These are phyloP conservation scores for Xylaria grammica DNA, from an alignment of 495 filamentous ascomycete species.

Conservation along the genomic window DNA sequence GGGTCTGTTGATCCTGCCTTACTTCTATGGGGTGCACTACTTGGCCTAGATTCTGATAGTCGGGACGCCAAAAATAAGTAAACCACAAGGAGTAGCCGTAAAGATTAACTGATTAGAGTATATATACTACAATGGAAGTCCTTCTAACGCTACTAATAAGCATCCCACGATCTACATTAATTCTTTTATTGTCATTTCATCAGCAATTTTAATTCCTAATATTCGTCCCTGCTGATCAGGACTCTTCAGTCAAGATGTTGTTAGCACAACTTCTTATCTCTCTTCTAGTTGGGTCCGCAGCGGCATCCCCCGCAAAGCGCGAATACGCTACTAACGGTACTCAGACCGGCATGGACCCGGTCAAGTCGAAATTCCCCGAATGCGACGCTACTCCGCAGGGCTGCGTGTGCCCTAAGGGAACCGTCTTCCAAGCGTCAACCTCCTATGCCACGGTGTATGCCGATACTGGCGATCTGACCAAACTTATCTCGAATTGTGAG, in stretches of 20 bases:
- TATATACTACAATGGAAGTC: not conserved
- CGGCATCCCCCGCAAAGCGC: not conserved
- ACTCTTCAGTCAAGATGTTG: not conserved
- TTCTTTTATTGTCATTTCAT: not conserved
- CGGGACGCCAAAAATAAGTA: not conserved
- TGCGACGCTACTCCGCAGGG: not conserved
- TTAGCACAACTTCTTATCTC: not conserved
- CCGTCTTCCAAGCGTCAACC: not conserved
- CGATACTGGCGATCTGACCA: constrained; percentile 5
- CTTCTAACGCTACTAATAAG: not conserved
- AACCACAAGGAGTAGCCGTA: not conserved
- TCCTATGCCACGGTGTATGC: not conserved
- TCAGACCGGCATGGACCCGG: no score
- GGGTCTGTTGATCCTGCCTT: constrained; percentile 3
- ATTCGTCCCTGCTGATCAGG: not conserved
- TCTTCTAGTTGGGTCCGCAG: not conserved
- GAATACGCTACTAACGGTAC: not conserved
- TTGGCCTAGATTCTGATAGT: not conserved
- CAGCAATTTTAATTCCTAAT: not conserved
- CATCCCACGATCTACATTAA: not conserved
- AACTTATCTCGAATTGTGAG: constrained; percentile 2
- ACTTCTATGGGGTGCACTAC: not conserved
- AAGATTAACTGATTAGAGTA: not conserved
- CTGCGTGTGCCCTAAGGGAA: not conserved
- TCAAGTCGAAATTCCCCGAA: not conserved